Base-by-base conservation (phyloP, 345 rosid species). In the Populus nigra region DNA sequence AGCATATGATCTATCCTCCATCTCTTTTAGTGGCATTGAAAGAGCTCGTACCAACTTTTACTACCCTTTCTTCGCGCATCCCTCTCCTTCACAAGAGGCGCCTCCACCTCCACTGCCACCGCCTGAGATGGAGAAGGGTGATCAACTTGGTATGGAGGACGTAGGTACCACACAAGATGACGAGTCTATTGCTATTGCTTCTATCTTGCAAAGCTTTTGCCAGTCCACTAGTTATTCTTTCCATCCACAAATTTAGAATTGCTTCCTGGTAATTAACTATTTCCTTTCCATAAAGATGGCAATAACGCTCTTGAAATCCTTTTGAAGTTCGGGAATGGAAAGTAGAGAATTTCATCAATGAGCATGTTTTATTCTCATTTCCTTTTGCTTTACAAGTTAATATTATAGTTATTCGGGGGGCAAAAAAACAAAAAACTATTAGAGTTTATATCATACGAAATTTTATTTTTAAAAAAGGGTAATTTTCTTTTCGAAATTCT, bases 111-210 rank as follows among this genome's bases (percentile, higher is more conserved):
- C 68, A 0, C 71, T 73, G 1, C 25, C 66, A 16, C 4, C 43
- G 4, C 70, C 27, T 1, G 83, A 74, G 29, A 5, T 31, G 38
- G 73, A 70, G 15, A 65, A 20, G 5, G 57, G 67, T 13, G 74
- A 65, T 13, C 73, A 65, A 41, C 2, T 55, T 65, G 53, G 68
- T 27, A 71, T 53, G 68, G 84, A 70, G 39, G 57, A 22, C 0
- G 41, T 1, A 18, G 12, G 43, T 11, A 20, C 35, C 31, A 35
- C 27, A 25, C 59, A 65, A 71, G 74, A 76, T 76, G 83, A 83
- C 57, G 81, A 83, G 18, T 83, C 85, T 70, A 65, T 73, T 67
- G 63, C 79, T 38, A 79, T 79, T 76, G 85, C 85, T 77, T 73
- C 81, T 15, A 73, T 83, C 63, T 65, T 83, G 36, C 78, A 77